Conservation (phyloP, 345 rosid species). For the Erysimum cheiranthoides region DNA sequence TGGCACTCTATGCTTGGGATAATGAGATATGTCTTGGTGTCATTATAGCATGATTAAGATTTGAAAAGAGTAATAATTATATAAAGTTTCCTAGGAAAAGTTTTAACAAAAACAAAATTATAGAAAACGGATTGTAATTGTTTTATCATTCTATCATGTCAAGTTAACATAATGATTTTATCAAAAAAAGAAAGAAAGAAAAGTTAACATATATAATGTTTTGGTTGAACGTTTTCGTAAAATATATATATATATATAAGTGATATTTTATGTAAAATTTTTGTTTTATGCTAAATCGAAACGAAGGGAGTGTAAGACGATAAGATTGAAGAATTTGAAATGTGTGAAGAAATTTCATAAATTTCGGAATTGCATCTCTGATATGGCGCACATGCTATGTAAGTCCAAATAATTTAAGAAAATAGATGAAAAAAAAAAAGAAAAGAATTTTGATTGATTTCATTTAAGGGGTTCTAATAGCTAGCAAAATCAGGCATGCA, state of each 20-base stretch:
- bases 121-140: too few relatives aligned
- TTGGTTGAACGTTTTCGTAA: not conserved
- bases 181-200: too few relatives aligned
- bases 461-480: constrained; percentile 8
- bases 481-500: constrained; percentile 56
- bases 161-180: not conserved
- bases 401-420: constrained; percentile 11
- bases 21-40: constrained; percentile 6
- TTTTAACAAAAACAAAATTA: not conserved
- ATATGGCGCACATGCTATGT: constrained; percentile 31
- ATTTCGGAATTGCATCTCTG: constrained; percentile 20
- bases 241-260: too few relatives aligned
- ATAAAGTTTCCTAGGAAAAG: not conserved
- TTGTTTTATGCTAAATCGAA: not conserved
- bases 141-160: too few relatives aligned
- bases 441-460: constrained; percentile 1
- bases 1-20: constrained; percentile 17
- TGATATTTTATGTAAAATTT: too few relatives aligned
- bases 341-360: not conserved
- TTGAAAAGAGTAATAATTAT: constrained; percentile 12
- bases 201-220: not conserved
- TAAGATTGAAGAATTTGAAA: not conserved
- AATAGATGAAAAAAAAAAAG: not conserved
- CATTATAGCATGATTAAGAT: constrained; percentile 33
- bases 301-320: not conserved